phyloP scores from a whole-genome alignment of 2,329 filamentous ascomycete genomes.

The Microcera coccophila region DNA sequence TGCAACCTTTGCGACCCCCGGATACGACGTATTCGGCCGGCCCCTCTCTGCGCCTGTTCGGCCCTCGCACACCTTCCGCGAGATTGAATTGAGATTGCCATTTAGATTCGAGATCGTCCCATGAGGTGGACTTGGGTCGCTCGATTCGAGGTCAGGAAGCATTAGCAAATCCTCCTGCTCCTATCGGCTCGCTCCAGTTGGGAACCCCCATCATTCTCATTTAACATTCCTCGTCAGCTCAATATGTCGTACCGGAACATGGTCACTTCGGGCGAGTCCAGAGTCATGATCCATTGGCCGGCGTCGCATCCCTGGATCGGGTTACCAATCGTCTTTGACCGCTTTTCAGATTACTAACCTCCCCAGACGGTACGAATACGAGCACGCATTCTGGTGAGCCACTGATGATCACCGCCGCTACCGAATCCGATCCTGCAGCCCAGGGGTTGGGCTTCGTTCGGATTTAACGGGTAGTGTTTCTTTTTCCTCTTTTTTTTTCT shows the following conservation, averaged over 20 bases:
- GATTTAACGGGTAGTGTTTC: not conserved
- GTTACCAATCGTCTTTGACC: constrained; percentile 16
- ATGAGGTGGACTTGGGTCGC: too few relatives aligned
- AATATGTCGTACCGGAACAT: not conserved
- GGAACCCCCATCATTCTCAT: not conserved
- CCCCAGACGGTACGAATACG: constrained; percentile 25
- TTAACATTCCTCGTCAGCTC: too few relatives aligned
- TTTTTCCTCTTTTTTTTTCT: too few relatives aligned
- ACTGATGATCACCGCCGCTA: constrained; percentile 1
- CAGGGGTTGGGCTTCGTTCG: constrained; percentile 1
- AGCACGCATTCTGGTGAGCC: constrained; percentile 7
- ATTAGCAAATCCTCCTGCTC: too few relatives aligned
- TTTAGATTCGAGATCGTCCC: not conserved
- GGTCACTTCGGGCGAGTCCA: not conserved
- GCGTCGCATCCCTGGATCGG: constrained; percentile 1
- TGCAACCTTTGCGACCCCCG: not conserved
- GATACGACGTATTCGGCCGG: constrained; percentile 23
- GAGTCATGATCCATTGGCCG: constrained; percentile 9
- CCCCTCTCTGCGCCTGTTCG: not conserved
- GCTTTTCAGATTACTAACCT: constrained; percentile 19
- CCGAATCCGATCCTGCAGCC: constrained; percentile 14
- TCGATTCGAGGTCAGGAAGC: too few relatives aligned
- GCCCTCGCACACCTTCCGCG: not conserved
- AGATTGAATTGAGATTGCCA: not conserved
- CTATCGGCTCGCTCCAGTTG: too few relatives aligned